Evolutionary conservation across 1,284 basidiomycete species (phyloP).

Genomic region (Vanrija humicola): DNA sequence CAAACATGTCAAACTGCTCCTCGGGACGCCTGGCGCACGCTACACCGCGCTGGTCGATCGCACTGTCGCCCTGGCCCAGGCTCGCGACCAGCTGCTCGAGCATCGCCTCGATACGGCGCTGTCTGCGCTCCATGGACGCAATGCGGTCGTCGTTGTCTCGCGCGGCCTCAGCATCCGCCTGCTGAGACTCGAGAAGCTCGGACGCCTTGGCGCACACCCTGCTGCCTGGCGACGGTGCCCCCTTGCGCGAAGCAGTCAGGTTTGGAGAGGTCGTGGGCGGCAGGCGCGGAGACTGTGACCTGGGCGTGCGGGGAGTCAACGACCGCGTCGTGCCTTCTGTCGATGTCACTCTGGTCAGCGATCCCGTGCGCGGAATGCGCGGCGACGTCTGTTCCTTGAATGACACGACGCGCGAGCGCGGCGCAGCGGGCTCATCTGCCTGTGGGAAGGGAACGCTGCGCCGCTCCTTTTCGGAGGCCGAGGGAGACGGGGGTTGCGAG

Average conservation of each 20-base stretch:
- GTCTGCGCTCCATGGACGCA: conserved; percentile 37
- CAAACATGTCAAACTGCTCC: conserved; percentile 7
- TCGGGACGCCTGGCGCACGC: background rate
- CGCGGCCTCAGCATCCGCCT: background rate
- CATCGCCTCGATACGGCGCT: conserved; percentile 43
- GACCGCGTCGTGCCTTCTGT: too few species aligned
- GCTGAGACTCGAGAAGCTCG: conserved; percentile 13
- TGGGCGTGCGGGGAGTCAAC: too few species aligned
- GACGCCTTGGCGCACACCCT: conserved; percentile 6
- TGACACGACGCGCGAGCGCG: background rate
- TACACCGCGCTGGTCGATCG: background rate
- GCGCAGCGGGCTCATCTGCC: background rate
- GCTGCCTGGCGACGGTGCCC: background rate
- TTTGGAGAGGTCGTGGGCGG: too few species aligned
- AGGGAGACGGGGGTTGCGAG: too few species aligned
- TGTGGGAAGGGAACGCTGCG: background rate
- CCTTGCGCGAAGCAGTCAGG: too few species aligned
- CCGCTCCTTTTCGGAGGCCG: too few species aligned
- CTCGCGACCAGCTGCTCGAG: conserved; percentile 17
- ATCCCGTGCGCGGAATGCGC: too few species aligned
- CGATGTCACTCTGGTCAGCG: too few species aligned
- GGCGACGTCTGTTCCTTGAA: too few species aligned
- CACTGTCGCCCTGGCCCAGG: background rate
- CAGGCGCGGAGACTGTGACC: too few species aligned
- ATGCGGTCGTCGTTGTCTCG: conserved; percentile 20